Percentiles rank a stretch among this genome's conserved stretches.
These are phyloP conservation scores for Handroanthus guayacan DNA, from an alignment of 257 asterid genomes.

Conservation along the genomic window DNA sequence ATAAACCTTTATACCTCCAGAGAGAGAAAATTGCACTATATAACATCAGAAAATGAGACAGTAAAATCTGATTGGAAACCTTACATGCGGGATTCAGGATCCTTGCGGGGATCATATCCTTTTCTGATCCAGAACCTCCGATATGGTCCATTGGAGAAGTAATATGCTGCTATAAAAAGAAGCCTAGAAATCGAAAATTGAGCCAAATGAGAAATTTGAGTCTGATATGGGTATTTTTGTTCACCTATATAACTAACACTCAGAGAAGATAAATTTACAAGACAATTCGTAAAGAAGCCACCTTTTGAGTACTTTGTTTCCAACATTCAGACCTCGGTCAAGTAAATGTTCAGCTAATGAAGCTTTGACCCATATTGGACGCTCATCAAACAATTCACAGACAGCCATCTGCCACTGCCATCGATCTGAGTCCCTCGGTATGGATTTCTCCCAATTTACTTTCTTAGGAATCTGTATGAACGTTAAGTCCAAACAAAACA, in stretches of 20 bases:
- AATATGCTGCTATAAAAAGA: slow-evolving; percentile 84
- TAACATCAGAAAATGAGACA: slow-evolving; percentile 13
- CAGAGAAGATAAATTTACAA: slow-evolving; percentile 24
- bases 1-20: background rate
- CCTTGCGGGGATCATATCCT: slow-evolving; percentile 98
- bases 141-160: slow-evolving; percentile 92
- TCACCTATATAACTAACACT: slow-evolving; percentile 23
- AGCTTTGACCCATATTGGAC: slow-evolving; percentile 82
- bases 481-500: slow-evolving; percentile 70
- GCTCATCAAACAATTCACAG: slow-evolving; percentile 84
- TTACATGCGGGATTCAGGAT: slow-evolving; percentile 94
- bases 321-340: slow-evolving; percentile 60
- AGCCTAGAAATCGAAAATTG: slow-evolving; percentile 62
- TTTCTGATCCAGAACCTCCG: slow-evolving; percentile 88
- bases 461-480: slow-evolving; percentile 90
- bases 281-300: slow-evolving; percentile 37
- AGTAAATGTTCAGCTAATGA: slow-evolving; percentile 70
- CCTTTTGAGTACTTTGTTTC: slow-evolving; percentile 71
- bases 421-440: slow-evolving; percentile 64
- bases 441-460: slow-evolving; percentile 83
- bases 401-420: slow-evolving; percentile 83
- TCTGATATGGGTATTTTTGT: background rate
- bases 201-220: slow-evolving; percentile 35
- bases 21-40: slow-evolving; percentile 20
- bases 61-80: slow-evolving; percentile 35